A percentile compares a stretch with the other conserved stretches of the same genome.
Conservation (phyloP, 495 filamentous ascomycete species). For the Penicillium angulare region DNA sequence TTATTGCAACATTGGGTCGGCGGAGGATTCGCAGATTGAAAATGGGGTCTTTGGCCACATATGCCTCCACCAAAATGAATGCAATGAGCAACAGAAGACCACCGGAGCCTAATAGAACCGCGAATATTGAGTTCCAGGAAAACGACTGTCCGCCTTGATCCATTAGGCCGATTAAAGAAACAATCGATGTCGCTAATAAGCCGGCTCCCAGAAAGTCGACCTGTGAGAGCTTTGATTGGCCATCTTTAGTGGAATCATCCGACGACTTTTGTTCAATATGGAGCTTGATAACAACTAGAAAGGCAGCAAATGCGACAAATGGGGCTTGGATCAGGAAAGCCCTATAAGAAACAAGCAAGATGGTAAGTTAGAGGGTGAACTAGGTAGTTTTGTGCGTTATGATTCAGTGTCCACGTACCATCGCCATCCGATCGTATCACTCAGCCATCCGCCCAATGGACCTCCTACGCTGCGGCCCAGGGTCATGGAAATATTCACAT, state of each 20-base stretch:
- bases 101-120: constrained; percentile 13
- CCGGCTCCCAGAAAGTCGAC: constrained; percentile 60
- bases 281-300: constrained; percentile 46
- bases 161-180: constrained; percentile 53
- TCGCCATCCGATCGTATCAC: constrained; percentile 66
- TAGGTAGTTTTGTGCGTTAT: background rate
- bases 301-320: constrained; percentile 47
- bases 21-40: constrained; percentile 58
- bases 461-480: constrained; percentile 64
- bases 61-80: constrained; percentile 52
- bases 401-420: constrained; percentile 55
- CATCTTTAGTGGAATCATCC: constrained; percentile 7
- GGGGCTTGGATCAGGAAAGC: constrained; percentile 62
- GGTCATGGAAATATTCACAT: constrained; percentile 63
- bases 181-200: constrained; percentile 47
- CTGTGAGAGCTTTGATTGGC: constrained; percentile 28
- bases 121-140: constrained; percentile 52
- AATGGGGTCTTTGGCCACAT: constrained; percentile 57
- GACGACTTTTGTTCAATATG: constrained; percentile 37
- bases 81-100: constrained; percentile 36
- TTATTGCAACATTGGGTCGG: constrained; percentile 51
- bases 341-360: constrained; percentile 32
- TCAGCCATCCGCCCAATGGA: constrained; percentile 61
- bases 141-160: constrained; percentile 58
- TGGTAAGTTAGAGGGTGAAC: background rate